Conservation (phyloP, 805 yeast genomes). For the Nakazawaea ernobii region DNA sequence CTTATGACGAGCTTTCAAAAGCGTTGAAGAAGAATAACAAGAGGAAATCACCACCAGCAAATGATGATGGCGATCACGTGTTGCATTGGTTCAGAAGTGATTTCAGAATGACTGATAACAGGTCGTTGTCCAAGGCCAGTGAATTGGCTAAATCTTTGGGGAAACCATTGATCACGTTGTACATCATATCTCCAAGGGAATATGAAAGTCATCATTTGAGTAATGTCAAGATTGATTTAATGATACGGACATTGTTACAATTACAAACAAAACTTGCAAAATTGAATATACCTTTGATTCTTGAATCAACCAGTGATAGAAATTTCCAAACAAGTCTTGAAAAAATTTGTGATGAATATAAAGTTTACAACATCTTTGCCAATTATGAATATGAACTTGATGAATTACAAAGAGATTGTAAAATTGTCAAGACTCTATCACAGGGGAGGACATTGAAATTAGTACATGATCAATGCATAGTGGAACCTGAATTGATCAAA, state of each 20-base stretch:
- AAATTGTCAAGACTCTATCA: constrained; percentile 14
- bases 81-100: constrained; percentile 46
- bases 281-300: constrained; percentile 31
- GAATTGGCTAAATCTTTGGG: constrained; percentile 22
- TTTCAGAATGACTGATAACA: constrained; percentile 38
- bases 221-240: constrained; percentile 34
- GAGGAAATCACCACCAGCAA: no score
- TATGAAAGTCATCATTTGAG: constrained; percentile 38
- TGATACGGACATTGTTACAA: constrained; percentile 26
- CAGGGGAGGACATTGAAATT: constrained; percentile 21
- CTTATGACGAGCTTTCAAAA: background rate
- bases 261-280: constrained; percentile 26
- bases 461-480: constrained; percentile 34
- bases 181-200: constrained; percentile 34
- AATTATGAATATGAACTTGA: constrained; percentile 41
- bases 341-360: constrained; percentile 21
- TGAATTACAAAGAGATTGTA: constrained; percentile 29
- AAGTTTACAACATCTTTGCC: constrained; percentile 25
- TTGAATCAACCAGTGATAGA: constrained; percentile 19
- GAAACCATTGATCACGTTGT: constrained; percentile 34
- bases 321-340: constrained; percentile 20
- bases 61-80: constrained; percentile 17
- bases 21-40: background rate
- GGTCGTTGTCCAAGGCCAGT: constrained; percentile 31
- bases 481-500: constrained; percentile 31